Evolutionary conservation across 352 stramenopile species (phyloP), one percentile per base, ranked within the genome.

Genomic region (Globisporangium camurandrum): DNA sequence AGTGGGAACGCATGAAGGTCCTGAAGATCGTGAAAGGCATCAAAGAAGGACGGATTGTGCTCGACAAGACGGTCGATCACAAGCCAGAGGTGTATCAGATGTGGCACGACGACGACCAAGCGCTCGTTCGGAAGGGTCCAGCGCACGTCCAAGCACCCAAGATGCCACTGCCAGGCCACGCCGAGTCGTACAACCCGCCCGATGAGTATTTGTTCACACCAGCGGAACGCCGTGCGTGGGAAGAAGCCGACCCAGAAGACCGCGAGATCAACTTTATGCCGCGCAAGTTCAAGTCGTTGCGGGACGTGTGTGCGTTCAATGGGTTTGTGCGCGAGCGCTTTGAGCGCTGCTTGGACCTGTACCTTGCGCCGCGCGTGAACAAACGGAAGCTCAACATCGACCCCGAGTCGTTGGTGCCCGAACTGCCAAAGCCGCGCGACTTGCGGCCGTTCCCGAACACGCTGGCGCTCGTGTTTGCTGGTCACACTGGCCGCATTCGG

Each of bases 271-370:
- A 98, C 57, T 98, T 98, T 44, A 88, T 99, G 43, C 97, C 97
- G 11, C 90, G 94, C 54, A 98, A 98, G 63, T 98, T 97, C 73
- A 88, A 95, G 37, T 98, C 95, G 31, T 72, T 99, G 41, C 86
- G 96, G 28, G 88, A 96, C 30, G 95, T 99, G 30, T 93, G 92
- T 39, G 95, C 87, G 19, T 99, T 99, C 72, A 66, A 84, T 23
- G 88, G 97, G 62, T 96, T 98, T 41, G 91, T 99, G 26, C 93
- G 94, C 56, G 97, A 99, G 73, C 82, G 96, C n/a, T 99, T 99
- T 67, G 97, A 99, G 66, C 84, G 97, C 11, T 99, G 97, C 67
- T 73, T 99, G 19, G 97, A 99, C 81, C 75, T 99, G 33, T 99
- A 99, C 74, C 67, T 99, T 26, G 98, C 90, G 49, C 97, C 97